Percentiles rank a stretch among this genome's conserved stretches.
Conservation (phyloP, 2,329 filamentous ascomycete species). For the Clarireedia homoeocarpa region DNA sequence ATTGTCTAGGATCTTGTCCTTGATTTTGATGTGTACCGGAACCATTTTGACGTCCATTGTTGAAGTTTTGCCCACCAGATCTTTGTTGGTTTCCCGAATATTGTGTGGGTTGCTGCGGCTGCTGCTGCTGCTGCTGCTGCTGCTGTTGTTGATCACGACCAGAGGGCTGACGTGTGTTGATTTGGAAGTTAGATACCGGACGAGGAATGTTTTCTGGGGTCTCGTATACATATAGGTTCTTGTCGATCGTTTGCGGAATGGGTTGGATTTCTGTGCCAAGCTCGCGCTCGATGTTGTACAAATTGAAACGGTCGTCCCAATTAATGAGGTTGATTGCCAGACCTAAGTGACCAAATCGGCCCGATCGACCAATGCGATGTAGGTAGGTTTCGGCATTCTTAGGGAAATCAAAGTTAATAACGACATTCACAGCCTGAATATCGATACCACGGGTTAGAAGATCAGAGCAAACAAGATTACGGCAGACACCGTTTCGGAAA, state of each 20-base stretch:
- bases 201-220: constrained; percentile 90
- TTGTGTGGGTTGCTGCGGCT: constrained; percentile 16
- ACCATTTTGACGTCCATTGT: constrained; percentile 24
- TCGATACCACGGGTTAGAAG: constrained; percentile 97
- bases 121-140: constrained; percentile 8
- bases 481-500: constrained; percentile 95
- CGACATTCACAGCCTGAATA: constrained; percentile 97
- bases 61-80: constrained; percentile 15
- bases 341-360: constrained; percentile 93
- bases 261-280: constrained; percentile 94
- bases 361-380: constrained; percentile 95
- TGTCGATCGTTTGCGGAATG: constrained; percentile 92
- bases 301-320: constrained; percentile 97
- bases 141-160: constrained; percentile 19
- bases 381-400: constrained; percentile 99
- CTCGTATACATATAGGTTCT: constrained; percentile 97
- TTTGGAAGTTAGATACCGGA: constrained; percentile 51
- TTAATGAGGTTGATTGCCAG: constrained; percentile 98
- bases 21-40: constrained; percentile 22
- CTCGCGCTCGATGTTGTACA: constrained; percentile 98
- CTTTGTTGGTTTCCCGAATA: constrained; percentile 19
- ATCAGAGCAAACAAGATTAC: constrained; percentile 97
- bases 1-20: constrained; percentile 22
- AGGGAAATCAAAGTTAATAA: constrained; percentile 99
- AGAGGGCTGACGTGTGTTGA: constrained; percentile 23